Base-by-base conservation (phyloP, 2,329 filamentous ascomycete genomes). In the Microdochium trichocladiopsis region DNA sequence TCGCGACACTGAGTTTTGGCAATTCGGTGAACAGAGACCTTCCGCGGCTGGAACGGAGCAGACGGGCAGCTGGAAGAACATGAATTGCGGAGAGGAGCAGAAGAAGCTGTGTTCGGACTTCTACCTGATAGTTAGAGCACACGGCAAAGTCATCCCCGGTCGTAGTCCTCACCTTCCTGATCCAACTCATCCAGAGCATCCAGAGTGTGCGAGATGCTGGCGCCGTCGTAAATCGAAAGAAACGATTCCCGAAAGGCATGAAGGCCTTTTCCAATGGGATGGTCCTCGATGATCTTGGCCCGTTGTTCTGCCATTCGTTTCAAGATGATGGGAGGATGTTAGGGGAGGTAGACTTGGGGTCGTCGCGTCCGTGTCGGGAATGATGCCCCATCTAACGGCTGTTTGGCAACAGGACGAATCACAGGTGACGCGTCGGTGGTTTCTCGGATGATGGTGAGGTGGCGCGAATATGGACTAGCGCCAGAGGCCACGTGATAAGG, bases 201-300 rank as follows among this genome's bases (percentile, higher is more conserved):
- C 45, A 33, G 36, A 18, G 51, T 52, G 51, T 41, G 56, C 16
- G 55, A 43, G 52, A 66, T 53, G 43, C 53, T 25, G 45, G 11
- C 49, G 25, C 49, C 51, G 51, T 61, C 31, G 28, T 58, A 65
- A 25, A 61, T 50, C 49, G 60, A 62, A 18, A 28, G 49, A 24
- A 66, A 67, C 2, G 50, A 59, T 31, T 50, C 50, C 37, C 56
- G 57, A 51, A 66, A 65, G 49, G 49, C 31, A n/a, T n/a, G n/a
- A n/a, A n/a, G n/a, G n/a, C n/a, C n/a, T n/a, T n/a, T n/a, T n/a
- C n/a, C n/a, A n/a, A 56, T 64, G 51, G 63, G 62, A 48, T 65
- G 58, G 22, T 57, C 52, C 25, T 57, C 49, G 49, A 68, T 65
- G 23, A 61, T 55, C 49, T 62, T 52, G 10, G 56, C 60, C 47